Base-by-base conservation (phyloP, 345 rosid species). In the Adansonia digitata region DNA sequence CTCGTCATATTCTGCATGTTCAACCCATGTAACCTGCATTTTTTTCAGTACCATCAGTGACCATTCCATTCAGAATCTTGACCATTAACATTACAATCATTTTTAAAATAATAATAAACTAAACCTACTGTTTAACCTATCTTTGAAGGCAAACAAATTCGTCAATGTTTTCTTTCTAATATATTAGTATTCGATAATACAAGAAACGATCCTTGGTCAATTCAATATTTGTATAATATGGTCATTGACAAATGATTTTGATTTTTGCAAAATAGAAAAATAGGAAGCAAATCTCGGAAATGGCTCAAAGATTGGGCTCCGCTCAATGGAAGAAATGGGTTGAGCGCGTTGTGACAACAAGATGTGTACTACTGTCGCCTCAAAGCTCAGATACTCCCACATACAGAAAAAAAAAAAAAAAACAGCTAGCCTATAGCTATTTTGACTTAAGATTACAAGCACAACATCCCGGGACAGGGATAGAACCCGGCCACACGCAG, bases 21-120 rank as follows among this genome's bases (percentile, higher is more conserved):
- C 99, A 42, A 93, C 91, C 98, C 99, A 96, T 6, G 94, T 93
- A 57, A 96, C 98, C 99, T 96, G 80, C 82, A n/a, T 31, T 68
- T 52, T 18, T 34, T 9, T 39, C 42, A n/a, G 43, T 5, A 40
- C 14, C 37, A 11, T 29, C 40, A 31, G 34, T 5, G 4, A 4
- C 65, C 18, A 42, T 37, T 39, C 70, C 29, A n/a, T 20, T 29
- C 70, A 42, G 18, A n/a, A n/a, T 18, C 40, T 39, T 65, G 13
- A 12, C 49, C n/a, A 65, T 8, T 24, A 1, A 2, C 5, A 3
- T 39, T n/a, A n/a, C 29, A 65, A 37, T 65, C 31, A 37, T 37
- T n/a, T n/a, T n/a, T n/a, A n/a, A n/a, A n/a, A n/a, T n/a, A n/a
- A n/a, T n/a, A n/a, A n/a, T n/a, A n/a, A n/a, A n/a, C n/a, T n/a